phyloP scores from a whole-genome alignment of 768 basidiomycete genomes.

The Mycena floridula region DNA sequence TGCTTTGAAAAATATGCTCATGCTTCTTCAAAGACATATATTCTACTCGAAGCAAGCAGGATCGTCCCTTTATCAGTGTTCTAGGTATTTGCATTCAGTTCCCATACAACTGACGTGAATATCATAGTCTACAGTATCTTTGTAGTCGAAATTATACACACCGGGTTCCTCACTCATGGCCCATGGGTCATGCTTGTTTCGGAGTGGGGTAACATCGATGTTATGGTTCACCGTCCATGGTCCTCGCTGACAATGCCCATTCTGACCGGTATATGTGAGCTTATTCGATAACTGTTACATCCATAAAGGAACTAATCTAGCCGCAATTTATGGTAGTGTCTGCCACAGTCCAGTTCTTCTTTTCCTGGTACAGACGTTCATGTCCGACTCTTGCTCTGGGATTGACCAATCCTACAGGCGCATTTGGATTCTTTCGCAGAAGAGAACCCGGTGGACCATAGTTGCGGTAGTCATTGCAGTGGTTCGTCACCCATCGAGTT shows the following conservation, averaged over 20 bases:
- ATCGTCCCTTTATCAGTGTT: not conserved
- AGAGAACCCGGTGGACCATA: too few relatives aligned
- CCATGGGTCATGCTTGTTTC: not conserved
- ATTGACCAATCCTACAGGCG: not conserved
- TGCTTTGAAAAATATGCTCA: not conserved
- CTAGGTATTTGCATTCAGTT: too few relatives aligned
- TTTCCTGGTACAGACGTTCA: not conserved
- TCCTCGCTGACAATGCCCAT: not conserved
- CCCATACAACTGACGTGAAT: not conserved
- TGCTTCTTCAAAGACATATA: not conserved
- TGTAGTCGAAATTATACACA: conserved; percentile 1
- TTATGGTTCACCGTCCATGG: conserved; percentile 2
- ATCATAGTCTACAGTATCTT: not conserved
- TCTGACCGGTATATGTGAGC: conserved; percentile 1
- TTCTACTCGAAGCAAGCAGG: not conserved
- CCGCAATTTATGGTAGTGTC: conserved; percentile 5
- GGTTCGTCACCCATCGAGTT: too few relatives aligned
- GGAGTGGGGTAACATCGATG: conserved; percentile 1
- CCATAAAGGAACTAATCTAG: not conserved
- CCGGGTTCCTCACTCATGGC: conserved; percentile 1
- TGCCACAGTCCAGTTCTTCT: conserved; percentile 7
- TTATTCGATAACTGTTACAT: not conserved
- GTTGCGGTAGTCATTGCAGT: too few relatives aligned
- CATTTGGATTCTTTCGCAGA: too few relatives aligned
- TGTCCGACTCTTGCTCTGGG: not conserved